phyloP scores from a whole-genome alignment of 352 stramenopile genomes.

The Phytophthora citrophthora region DNA sequence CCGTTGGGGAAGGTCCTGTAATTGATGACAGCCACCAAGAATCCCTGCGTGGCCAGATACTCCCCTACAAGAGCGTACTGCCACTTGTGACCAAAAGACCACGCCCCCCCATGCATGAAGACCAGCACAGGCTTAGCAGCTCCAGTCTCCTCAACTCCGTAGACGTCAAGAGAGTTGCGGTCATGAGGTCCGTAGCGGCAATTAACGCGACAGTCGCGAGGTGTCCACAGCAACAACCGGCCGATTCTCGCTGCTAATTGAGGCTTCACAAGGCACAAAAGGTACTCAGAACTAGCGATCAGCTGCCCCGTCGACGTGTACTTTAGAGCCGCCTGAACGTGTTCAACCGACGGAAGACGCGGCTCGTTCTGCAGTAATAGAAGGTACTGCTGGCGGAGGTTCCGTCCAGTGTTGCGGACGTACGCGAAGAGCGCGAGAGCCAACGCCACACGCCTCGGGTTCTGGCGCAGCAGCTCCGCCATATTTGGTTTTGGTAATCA shows the following conservation, averaged over 20 bases:
- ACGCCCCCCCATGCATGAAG: constrained; percentile 92
- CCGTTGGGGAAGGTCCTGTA: constrained; percentile 91
- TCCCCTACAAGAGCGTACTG: constrained; percentile 76
- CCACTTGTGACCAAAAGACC: constrained; percentile 83
- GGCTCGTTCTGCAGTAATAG: constrained; percentile 31
- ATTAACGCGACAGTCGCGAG: constrained; percentile 31
- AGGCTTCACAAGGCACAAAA: constrained; percentile 65
- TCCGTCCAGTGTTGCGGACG: constrained; percentile 21
- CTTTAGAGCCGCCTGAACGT: constrained; percentile 34
- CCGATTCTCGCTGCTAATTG: constrained; percentile 50
- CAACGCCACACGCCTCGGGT: constrained; percentile 21
- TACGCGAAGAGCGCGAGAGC: constrained; percentile 29
- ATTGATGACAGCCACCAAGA: constrained; percentile 89
- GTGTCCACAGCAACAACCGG: constrained; percentile 49
- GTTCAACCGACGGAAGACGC: constrained; percentile 16
- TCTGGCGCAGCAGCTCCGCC: constrained; percentile 3
- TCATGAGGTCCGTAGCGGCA: constrained; percentile 54
- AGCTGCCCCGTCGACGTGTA: constrained; percentile 62
- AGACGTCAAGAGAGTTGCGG: constrained; percentile 69
- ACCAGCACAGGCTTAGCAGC: constrained; percentile 77
- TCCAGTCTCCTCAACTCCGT: constrained; percentile 40
- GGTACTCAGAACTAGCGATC: constrained; percentile 56
- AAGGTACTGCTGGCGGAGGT: constrained; percentile 27
- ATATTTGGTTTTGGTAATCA: constrained; percentile 24
- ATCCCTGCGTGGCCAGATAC: constrained; percentile 56